Percentiles rank a stretch among this genome's conserved stretches.
These are phyloP conservation scores for Rhodotorula sp. DNA, from an alignment of 1,284 basidiomycete genomes.

Conservation along the genomic window DNA sequence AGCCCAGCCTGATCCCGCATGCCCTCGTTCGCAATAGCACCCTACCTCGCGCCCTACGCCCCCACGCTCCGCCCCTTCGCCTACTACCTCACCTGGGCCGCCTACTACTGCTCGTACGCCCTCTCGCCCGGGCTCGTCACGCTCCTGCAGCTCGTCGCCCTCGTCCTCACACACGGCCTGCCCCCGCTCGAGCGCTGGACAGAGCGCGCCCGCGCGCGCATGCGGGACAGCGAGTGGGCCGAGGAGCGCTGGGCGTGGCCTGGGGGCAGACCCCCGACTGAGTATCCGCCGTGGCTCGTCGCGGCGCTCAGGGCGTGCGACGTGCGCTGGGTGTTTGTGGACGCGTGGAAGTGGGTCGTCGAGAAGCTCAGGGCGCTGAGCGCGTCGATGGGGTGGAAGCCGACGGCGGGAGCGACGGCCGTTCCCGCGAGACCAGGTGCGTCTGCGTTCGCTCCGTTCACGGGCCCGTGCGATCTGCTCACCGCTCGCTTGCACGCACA, in stretches of 20 bases:
- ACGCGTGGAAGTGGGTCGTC: not conserved
- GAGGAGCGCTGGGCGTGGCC: conserved; percentile 2
- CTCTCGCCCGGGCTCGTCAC: conserved; percentile 28
- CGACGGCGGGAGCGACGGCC: not conserved
- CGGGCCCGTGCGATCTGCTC: too few species aligned
- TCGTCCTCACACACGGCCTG: not conserved
- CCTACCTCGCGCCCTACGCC: conserved; percentile 15
- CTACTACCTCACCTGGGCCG: conserved; percentile 17
- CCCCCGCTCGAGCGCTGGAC: not conserved
- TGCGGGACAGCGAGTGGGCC: not conserved
- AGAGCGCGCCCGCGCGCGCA: not conserved
- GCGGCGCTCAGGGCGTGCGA: not conserved
- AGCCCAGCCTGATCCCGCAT: not conserved
- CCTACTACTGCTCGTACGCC: conserved; percentile 18
- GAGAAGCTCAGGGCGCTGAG: not conserved
- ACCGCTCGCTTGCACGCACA: too few species aligned
- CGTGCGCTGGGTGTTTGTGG: not conserved
- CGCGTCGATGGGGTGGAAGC: not conserved
- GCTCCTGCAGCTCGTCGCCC: conserved; percentile 22
- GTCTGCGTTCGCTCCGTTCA: too few species aligned
- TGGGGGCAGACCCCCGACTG: conserved; percentile 1
- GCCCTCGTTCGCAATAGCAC: conserved; percentile 16
- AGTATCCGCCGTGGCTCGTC: not conserved
- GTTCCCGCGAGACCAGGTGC: not conserved
- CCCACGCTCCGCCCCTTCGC: conserved; percentile 3